Evolutionary conservation across 2,329 filamentous ascomycete genomes (phyloP), one percentile per base, ranked within the genome.

Genomic region (Gnomoniopsis sp.): DNA sequence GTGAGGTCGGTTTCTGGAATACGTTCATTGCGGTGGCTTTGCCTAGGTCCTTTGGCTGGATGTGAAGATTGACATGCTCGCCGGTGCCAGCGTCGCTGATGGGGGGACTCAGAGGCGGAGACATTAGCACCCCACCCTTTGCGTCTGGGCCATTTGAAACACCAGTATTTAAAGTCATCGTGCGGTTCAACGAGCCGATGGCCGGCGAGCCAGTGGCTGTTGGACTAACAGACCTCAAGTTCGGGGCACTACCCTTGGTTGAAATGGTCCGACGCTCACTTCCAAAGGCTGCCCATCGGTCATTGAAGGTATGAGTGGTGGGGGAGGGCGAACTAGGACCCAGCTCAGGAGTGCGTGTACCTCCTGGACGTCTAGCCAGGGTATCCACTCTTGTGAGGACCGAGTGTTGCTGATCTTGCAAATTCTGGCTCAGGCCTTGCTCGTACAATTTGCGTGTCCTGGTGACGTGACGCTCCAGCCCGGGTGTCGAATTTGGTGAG

Each of bases 391-490:
- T 84, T n/a, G 85, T 87, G 63, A 95, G 73, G 0, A 90, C 85
- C 2, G 89, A 90, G 3, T 83, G 82, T 68, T 93, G 91, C 64
- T 95, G 88, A 57, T 93, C 90, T 52, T 93, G 88, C 14, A 90
- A 79, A 62, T 95, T 88, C 66, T 93, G 88, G 52, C 87, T 89
- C 17, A 96, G 77, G 0, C 89, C 88, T 63, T 91, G 90, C 63
- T 96, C 93, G 67, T 96, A 97, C 1, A 96, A 77, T 48, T 91
- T 82, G 54, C 89, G 84, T 1, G 84, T 83, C 63, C 93, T 89
- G 1, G 86, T 88, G 3, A 87, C 82, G 43, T 80, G 85, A 55
- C 88, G 83, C 57, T 91, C 88, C 0, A 86, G 67, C 0, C 77
- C 74, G 3, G 74, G 65, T n/a, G 72, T 71, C 6, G 76, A 71